Base-by-base conservation (phyloP, 768 basidiomycete species). In the Cyclocybe aegerita region DNA sequence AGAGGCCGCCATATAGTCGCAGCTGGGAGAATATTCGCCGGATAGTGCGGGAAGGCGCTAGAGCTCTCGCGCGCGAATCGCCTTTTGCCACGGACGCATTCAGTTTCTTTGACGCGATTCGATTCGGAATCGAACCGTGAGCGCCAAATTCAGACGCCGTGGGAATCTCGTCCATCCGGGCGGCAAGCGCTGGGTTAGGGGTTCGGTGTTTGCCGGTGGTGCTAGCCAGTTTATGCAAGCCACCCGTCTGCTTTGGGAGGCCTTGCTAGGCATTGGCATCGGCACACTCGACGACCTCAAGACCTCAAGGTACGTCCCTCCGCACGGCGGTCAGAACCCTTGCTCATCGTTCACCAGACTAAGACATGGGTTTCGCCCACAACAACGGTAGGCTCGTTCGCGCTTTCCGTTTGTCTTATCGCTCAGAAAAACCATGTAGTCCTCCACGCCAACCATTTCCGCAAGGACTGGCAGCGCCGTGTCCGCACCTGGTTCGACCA, bases 401-500 rank as follows among this genome's bases (percentile, higher is more conserved):
- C 15, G 17, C 43, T 46, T 41, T 49, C 37, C 29, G 45, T 37
- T 16, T 31, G 33, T 34, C 57, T 39, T 46, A 10, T 36, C 10
- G 49, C 41, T 53, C 49, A 53, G 31, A 56, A 42, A 51, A 55
- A 46, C 43, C 40, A 17, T 39, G 4, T 41, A 90, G 91, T 90
- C 77, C 90, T 96, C 72, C 93, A 85, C 76, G 81, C 73, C 63
- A 94, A 94, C 75, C 93, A 97, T 71, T 94, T 94, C 83, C 91
- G 85, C 79, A 98, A 98, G 86, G 95, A 98, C 72, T 98, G 95
- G 95, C 96, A 98, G 74, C 82, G 86, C 66, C 89, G 88, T 59
- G 93, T 96, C 63, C 88, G 88, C 73, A 96, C 93, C 67, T 94
- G 95, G 95, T 98, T 98, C 71, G 90, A 98, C 80, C 97, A 99